These are phyloP conservation scores for Trichophyton mentagrophytes DNA, from an alignment of 2,329 filamentous ascomycete species.

Conservation along the genomic window DNA sequence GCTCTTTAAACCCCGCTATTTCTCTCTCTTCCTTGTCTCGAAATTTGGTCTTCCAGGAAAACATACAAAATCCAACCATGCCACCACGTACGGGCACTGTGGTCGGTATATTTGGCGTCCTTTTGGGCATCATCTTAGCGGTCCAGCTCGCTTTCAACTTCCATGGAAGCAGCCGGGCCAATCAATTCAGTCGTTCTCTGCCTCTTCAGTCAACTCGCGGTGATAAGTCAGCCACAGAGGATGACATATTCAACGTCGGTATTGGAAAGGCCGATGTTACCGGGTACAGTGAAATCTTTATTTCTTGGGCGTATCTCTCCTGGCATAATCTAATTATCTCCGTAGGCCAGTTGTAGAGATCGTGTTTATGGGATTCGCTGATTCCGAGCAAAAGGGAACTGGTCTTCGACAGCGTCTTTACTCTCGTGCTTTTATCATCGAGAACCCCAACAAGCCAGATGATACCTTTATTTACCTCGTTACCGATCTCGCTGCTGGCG, in stretches of 20 bases:
- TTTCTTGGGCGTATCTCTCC: not conserved
- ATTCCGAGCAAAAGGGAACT: conserved; percentile 65
- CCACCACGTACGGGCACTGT: not conserved
- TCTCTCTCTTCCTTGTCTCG: not conserved
- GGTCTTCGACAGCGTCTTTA: conserved; percentile 80
- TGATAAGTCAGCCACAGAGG: conserved; percentile 8
- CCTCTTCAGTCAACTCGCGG: conserved; percentile 10
- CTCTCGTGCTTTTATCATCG: conserved; percentile 80
- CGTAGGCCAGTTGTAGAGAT: conserved; percentile 71
- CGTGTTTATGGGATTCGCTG: conserved; percentile 85
- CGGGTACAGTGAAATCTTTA: conserved; percentile 35
- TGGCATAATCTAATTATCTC: not conserved
- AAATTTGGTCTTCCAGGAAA: not conserved
- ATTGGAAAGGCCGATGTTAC: conserved; percentile 63
- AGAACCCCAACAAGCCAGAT: conserved; percentile 48
- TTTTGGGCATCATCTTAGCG: conserved; percentile 20
- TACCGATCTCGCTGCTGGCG: conserved; percentile 73
- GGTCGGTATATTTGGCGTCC: conserved; percentile 10
- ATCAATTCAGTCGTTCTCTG: not conserved
- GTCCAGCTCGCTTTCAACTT: conserved; percentile 20
- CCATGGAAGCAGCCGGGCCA: conserved; percentile 4
- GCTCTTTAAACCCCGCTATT: not conserved
- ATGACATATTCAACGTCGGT: conserved; percentile 48
- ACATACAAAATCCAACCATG: not conserved
- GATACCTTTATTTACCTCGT: conserved; percentile 80